Conservation (phyloP, 75 land plant genomes). For the Sequoiadendron giganteum region DNA sequence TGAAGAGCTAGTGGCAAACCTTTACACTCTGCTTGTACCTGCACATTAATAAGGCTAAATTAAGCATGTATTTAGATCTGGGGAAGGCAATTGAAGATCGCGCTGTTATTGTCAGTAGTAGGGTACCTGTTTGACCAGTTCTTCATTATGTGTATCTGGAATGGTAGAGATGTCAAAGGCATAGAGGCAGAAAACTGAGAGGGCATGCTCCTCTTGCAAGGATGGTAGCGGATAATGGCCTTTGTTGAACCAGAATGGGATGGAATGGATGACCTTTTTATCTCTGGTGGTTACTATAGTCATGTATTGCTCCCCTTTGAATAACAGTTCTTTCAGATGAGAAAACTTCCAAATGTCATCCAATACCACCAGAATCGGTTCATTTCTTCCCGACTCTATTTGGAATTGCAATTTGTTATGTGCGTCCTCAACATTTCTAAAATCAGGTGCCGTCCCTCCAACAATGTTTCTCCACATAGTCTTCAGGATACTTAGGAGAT, state of each 20-base stretch:
- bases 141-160: slow-evolving; percentile 23
- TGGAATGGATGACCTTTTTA: neutral
- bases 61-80: too few relatives aligned
- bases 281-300: slow-evolving; percentile 38
- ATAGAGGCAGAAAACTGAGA: slow-evolving; percentile 38
- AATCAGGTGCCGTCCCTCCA: neutral
- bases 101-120: neutral
- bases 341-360: slow-evolving; percentile 49
- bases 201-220: slow-evolving; percentile 44
- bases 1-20: neutral
- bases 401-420: neutral
- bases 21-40: neutral
- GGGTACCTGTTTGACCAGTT: slow-evolving; percentile 45
- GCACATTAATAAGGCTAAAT: too few relatives aligned
- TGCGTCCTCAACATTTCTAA: neutral
- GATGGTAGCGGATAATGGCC: slow-evolving; percentile 5
- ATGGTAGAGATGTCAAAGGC: slow-evolving; percentile 39
- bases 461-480: slow-evolving; percentile 21
- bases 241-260: too few relatives aligned
- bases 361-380: slow-evolving; percentile 24
- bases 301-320: slow-evolving; percentile 29
- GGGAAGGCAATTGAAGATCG: too few relatives aligned
- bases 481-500: neutral
- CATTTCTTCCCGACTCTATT: neutral
- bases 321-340: slow-evolving; percentile 31